Conservation (phyloP, 768 basidiomycete genomes). For the Russula sp. region DNA sequence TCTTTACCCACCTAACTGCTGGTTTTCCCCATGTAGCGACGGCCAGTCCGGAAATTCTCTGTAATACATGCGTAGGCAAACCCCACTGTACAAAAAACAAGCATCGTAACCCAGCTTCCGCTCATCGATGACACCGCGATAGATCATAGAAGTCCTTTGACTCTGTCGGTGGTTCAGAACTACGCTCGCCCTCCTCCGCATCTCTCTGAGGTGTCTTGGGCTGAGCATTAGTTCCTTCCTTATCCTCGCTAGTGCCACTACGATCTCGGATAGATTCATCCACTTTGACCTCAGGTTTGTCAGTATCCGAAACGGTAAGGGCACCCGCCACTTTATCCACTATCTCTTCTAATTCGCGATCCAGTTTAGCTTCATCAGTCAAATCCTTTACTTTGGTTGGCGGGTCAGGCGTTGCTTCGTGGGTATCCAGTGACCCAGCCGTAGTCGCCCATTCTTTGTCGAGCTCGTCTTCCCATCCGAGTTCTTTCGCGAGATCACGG, state of each 20-base stretch:
- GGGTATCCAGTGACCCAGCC: slow-evolving; percentile 6
- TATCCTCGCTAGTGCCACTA: slow-evolving; percentile 1
- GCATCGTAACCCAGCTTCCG: not conserved
- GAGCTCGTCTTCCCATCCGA: slow-evolving; percentile 30
- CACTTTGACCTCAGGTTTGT: not conserved
- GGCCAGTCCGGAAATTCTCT: too few species aligned
- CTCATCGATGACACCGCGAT: not conserved
- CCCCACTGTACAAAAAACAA: not conserved
- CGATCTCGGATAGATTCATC: not conserved
- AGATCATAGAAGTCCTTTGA: not conserved
- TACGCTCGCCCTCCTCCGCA: not conserved
- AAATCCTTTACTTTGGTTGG: slow-evolving; percentile 2
- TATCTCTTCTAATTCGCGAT: slow-evolving; percentile 21
- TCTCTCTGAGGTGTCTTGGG: slow-evolving; percentile 2
- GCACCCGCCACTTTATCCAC: slow-evolving; percentile 5
- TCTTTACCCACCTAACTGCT: too few species aligned
- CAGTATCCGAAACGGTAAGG: slow-evolving; percentile 17
- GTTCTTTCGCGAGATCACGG: slow-evolving; percentile 25
- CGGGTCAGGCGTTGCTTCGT: not conserved
- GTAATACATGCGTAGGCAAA: too few species aligned
- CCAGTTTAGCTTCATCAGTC: not conserved
- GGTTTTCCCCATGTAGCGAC: too few species aligned
- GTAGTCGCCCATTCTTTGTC: slow-evolving; percentile 24
- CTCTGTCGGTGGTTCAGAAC: not conserved
- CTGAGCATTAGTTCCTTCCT: not conserved